These are phyloP conservation scores for Eimeria tenella DNA, from an alignment of 169 alveolate species.

Conservation along the genomic window DNA sequence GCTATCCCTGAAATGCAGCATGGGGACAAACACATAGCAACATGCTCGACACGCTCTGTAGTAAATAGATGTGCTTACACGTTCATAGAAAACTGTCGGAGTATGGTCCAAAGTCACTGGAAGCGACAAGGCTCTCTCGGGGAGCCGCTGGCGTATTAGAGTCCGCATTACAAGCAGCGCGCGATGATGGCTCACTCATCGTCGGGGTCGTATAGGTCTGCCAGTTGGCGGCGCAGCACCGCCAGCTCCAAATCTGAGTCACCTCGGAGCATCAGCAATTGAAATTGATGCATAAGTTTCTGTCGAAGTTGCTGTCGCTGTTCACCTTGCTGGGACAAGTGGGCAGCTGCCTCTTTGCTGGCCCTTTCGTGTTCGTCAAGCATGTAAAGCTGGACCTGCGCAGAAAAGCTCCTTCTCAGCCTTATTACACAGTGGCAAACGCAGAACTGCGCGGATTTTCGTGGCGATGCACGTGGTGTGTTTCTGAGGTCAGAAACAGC, in stretches of 20 bases:
- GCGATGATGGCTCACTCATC: constrained; percentile 45
- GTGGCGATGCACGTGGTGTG: no score
- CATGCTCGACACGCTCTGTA: no score
- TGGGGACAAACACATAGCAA: background rate
- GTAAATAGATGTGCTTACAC: no score
- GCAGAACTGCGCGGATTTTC: no score
- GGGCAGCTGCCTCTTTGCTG: constrained; percentile 71
- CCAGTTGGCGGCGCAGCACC: constrained; percentile 60
- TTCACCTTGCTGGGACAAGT: constrained; percentile 68
- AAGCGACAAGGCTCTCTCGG: no score
- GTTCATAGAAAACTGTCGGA: no score
- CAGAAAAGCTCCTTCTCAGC: background rate
- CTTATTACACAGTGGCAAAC: background rate
- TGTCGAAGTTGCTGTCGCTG: constrained; percentile 72
- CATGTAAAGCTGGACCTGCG: constrained; percentile 66
- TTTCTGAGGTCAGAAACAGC: no score
- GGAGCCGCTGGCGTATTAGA: no score
- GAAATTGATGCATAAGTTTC: constrained; percentile 70
- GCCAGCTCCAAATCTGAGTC: constrained; percentile 70
- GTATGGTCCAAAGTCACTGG: no score
- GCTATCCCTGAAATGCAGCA: constrained; percentile 29
- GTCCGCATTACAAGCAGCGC: background rate
- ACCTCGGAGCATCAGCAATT: constrained; percentile 65
- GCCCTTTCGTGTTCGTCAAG: constrained; percentile 70
- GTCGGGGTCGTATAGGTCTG: constrained; percentile 57